Evolutionary conservation across 352 stramenopile genomes (phyloP).

Genomic region (Thalassiosira ordinaria): DNA sequence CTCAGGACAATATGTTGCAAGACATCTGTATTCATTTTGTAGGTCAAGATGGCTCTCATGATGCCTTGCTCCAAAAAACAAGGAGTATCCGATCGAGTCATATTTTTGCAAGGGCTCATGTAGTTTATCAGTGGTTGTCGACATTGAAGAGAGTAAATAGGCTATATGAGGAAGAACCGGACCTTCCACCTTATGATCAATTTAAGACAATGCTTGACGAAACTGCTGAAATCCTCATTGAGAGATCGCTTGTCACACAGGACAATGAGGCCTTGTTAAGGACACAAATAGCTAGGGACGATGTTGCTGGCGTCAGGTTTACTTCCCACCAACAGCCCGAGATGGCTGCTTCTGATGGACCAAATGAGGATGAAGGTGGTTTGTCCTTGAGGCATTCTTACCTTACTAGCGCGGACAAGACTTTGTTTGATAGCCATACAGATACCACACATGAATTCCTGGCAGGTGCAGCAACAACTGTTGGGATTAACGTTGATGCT

Average conservation of each 20-base stretch:
- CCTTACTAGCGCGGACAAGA: not conserved
- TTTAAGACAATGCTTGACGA: not conserved
- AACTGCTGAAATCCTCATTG: not conserved
- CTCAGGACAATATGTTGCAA: not conserved
- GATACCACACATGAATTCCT: constrained; percentile 9
- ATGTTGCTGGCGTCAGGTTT: not conserved
- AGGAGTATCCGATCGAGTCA: not conserved
- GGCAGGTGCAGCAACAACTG: not conserved
- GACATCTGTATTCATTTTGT: constrained; percentile 11
- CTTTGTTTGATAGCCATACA: not conserved
- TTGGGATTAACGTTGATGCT: not conserved
- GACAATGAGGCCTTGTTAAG: not conserved
- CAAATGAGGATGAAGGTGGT: too few relatives aligned
- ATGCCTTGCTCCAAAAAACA: constrained; percentile 13
- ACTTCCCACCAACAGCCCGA: not conserved
- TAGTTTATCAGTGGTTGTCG: constrained; percentile 1
- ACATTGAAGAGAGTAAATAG: not conserved
- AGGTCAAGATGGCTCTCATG: not conserved
- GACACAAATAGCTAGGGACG: not conserved
- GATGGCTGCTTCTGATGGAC: not conserved
- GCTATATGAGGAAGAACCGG: not conserved
- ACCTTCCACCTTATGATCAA: not conserved
- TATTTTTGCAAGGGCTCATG: not conserved
- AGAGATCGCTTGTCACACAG: not conserved
- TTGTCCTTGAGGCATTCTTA: not conserved